phyloP scores from a whole-genome alignment of 371 early-diverging fungal genomes.

The Circinella minor region DNA sequence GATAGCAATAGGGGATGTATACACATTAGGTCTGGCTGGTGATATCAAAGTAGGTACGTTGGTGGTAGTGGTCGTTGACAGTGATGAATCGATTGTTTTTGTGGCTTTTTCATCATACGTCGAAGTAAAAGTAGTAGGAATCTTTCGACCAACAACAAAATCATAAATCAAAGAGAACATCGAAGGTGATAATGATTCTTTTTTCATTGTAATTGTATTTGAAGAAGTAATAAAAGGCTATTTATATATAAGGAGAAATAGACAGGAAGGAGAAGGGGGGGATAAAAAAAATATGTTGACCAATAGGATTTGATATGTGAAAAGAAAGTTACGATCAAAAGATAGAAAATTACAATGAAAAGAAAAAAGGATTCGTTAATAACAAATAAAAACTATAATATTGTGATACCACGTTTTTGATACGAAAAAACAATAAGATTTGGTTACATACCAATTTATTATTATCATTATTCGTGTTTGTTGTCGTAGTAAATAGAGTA shows the following conservation, averaged over 20 bases:
- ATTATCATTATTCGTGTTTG: background rate
- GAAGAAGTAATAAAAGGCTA: background rate
- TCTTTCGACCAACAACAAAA: background rate
- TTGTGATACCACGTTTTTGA: too few species aligned
- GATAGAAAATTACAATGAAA: too few species aligned
- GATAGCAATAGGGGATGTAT: conserved; percentile 15
- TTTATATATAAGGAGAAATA: too few species aligned
- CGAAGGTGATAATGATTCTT: background rate
- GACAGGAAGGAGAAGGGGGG: too few species aligned
- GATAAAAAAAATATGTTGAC: too few species aligned
- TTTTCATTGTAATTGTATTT: background rate
- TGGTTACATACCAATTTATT: background rate
- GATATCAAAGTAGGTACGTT: background rate
- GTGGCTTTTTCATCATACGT: background rate
- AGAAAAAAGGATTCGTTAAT: too few species aligned
- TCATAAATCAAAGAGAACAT: background rate
- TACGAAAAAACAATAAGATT: too few species aligned
- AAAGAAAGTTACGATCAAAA: too few species aligned
- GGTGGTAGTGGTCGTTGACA: background rate
- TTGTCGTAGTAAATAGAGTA: background rate
- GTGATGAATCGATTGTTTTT: background rate
- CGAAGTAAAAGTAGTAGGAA: too few species aligned
- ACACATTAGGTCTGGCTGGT: conserved; percentile 11
- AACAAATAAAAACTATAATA: too few species aligned
- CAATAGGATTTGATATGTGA: too few species aligned